Base-by-base conservation (phyloP, 441 rosid species). In the Gossypium gossypioides region DNA sequence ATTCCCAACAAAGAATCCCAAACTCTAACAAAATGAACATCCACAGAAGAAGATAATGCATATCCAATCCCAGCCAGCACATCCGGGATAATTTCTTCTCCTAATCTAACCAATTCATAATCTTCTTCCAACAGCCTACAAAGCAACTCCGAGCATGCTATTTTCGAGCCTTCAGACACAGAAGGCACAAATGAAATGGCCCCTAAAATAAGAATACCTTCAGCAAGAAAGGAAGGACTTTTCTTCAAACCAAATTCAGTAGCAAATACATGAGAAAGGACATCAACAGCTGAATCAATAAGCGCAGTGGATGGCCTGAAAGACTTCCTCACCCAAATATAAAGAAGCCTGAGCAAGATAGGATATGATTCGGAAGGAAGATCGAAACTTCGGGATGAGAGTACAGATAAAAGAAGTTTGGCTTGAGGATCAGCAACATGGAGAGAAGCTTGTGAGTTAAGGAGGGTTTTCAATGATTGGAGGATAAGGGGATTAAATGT, bases 381-480 rank as follows among this genome's bases (percentile, higher is more conserved):
- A 69, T 76, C 68, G 3, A 78, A 78, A 37, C 79, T 79, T 71
- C 12, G 80, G 34, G 88, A 83, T 12, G 87, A 86, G 29, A 92
- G 79, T 76, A 90, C 70, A 52, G 97, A 89, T 50, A 86, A 59
- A 29, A 92, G 84, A 71, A 94, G 91, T 84, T 86, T 94, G 56
- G 97, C 96, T 78, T 92, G 99, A 3, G 97, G 96, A 58, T 94
- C 97, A 0, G 97, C 97, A 37, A 92, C 96, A 68, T 94, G 89
- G 69, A 92, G 90, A 72, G 97, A 84, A 44, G 84, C 55, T 71
- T 82, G 89, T 22, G 87, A 88, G 71, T 84, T 80, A 56, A 86
- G 75, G 44, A 94, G 84, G 78, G 82, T 78, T 76, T 83, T 87
- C 82, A 90, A 81, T 40, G 97, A 84, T 73, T 87, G 91, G 71